A percentile compares a stretch with the other conserved stretches of the same genome.
These are phyloP conservation scores for Hirsutella minnesotensis DNA, from an alignment of 2,329 filamentous ascomycete genomes.

Conservation along the genomic window DNA sequence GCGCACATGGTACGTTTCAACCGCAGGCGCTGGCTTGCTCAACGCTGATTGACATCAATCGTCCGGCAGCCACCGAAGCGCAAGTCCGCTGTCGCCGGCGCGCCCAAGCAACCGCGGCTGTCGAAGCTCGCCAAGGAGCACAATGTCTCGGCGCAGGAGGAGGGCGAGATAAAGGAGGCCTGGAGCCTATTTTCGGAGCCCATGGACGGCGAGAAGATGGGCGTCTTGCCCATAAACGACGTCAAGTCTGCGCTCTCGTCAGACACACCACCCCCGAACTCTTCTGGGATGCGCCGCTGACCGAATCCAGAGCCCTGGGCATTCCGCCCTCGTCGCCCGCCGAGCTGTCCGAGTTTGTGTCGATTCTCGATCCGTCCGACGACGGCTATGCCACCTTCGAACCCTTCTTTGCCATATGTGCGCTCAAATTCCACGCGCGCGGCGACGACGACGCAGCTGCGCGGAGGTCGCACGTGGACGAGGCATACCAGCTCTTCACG, in stretches of 20 bases:
- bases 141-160: slow-evolving; percentile 72
- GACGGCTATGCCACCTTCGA: slow-evolving; percentile 69
- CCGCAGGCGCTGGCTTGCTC: background rate
- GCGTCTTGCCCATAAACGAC: slow-evolving; percentile 55
- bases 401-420: slow-evolving; percentile 78
- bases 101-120: slow-evolving; percentile 36
- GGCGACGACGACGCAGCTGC: slow-evolving; percentile 40
- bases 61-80: slow-evolving; percentile 40
- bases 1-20: background rate
- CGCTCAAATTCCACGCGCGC: slow-evolving; percentile 64
- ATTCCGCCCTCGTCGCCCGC: slow-evolving; percentile 50
- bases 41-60: too few relatives aligned
- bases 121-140: slow-evolving; percentile 91
- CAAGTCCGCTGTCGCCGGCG: slow-evolving; percentile 22
- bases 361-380: slow-evolving; percentile 70
- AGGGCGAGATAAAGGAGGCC: slow-evolving; percentile 82
- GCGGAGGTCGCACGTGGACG: slow-evolving; percentile 57
- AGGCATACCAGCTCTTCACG: slow-evolving; percentile 75
- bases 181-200: slow-evolving; percentile 71
- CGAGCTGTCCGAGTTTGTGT: slow-evolving; percentile 67
- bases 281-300: background rate
- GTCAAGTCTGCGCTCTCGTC: slow-evolving; percentile 65
- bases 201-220: slow-evolving; percentile 59
- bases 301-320: slow-evolving; percentile 59
- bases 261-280: slow-evolving; percentile 12